phyloP scores from a whole-genome alignment of 257 asterid species.

The Gentiana straminea region DNA sequence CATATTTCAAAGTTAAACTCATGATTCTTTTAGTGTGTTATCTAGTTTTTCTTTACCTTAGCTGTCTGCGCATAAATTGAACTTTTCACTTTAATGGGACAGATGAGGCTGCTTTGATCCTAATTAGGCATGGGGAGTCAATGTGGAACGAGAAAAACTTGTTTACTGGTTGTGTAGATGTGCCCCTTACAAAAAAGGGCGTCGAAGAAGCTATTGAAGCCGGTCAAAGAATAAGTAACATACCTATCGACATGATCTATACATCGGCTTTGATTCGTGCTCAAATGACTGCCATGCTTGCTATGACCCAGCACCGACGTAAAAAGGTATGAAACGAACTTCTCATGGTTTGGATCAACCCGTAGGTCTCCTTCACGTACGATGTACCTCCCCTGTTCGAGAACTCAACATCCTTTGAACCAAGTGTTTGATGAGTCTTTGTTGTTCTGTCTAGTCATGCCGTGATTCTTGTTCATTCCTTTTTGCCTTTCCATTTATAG shows the following conservation, averaged over 20 bases:
- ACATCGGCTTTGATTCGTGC: slow-evolving; percentile 94
- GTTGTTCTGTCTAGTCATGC: no score
- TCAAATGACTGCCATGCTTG: slow-evolving; percentile 98
- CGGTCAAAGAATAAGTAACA: slow-evolving; percentile 87
- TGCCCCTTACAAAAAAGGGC: slow-evolving; percentile 86
- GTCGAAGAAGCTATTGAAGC: slow-evolving; percentile 97
- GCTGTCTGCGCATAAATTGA: not conserved
- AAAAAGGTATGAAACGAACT: slow-evolving; percentile 46
- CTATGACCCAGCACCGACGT: slow-evolving; percentile 97
- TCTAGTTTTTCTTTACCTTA: not conserved
- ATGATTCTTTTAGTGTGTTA: not conserved
- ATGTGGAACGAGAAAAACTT: slow-evolving; percentile 99
- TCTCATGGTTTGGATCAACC: no score
- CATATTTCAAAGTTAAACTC: slow-evolving; percentile 1
- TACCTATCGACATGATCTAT: slow-evolving; percentile 83
- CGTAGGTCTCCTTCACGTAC: no score
- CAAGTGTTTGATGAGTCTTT: no score
- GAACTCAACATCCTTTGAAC: no score
- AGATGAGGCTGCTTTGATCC: slow-evolving; percentile 90
- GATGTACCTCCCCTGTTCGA: no score
- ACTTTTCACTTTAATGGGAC: slow-evolving; percentile 3
- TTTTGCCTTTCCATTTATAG: no score
- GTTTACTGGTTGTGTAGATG: slow-evolving; percentile 98
- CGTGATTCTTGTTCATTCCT: no score
- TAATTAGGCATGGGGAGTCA: slow-evolving; percentile 95